Percentiles rank a stretch among this genome's conserved stretches.
Conservation (phyloP, 306 rosid genomes). For the Prunus mira region DNA sequence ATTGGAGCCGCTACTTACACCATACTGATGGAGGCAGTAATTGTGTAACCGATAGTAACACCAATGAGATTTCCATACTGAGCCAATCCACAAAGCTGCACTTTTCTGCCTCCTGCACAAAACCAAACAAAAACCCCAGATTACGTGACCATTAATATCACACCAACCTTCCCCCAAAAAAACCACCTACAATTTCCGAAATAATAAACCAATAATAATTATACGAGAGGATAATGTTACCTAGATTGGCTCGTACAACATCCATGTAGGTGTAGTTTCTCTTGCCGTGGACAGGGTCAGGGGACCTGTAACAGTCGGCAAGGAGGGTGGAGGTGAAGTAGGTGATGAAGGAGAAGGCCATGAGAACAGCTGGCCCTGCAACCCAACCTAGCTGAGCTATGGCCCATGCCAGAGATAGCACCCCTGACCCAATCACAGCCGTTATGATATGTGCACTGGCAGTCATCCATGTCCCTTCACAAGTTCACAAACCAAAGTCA, state of each 20-base stretch:
- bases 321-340: constrained; percentile 93
- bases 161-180: not conserved
- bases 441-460: constrained; percentile 98
- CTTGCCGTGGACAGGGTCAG: constrained; percentile 81
- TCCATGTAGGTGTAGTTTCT: constrained; percentile 87
- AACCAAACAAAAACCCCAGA: not conserved
- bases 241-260: constrained; percentile 67
- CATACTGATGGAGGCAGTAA: constrained; percentile 93
- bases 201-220: too few relatives aligned
- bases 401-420: constrained; percentile 90
- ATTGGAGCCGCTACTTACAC: constrained; percentile 50
- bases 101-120: constrained; percentile 65
- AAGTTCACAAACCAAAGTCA: not conserved
- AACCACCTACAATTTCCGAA: not conserved
- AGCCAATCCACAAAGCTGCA: constrained; percentile 87
- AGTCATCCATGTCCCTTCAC: constrained; percentile 85
- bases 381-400: constrained; percentile 93
- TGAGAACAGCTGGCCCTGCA: constrained; percentile 77
- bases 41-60: constrained; percentile 87
- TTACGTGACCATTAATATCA: not conserved
- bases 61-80: constrained; percentile 83
- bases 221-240: constrained; percentile 27
- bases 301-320: constrained; percentile 77
- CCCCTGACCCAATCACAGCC: constrained; percentile 97
- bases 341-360: constrained; percentile 82